Conservation (phyloP, 176 grass and related monocot genomes). For the Triticum turgidum region DNA sequence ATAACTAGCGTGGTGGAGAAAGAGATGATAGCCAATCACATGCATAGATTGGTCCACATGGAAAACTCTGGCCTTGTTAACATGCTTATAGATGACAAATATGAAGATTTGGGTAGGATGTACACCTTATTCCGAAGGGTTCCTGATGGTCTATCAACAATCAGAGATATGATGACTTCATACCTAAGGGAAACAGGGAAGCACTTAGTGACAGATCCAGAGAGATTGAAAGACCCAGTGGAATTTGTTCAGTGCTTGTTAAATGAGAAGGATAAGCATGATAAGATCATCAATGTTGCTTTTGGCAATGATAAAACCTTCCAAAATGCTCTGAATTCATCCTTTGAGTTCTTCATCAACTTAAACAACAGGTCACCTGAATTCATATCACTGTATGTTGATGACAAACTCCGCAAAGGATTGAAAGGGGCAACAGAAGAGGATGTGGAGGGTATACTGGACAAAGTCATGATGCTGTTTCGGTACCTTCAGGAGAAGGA, state of each 20-base stretch:
- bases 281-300: conserved; percentile 87
- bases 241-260: conserved; percentile 91
- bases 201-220: conserved; percentile 78
- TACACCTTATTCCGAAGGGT: conserved; percentile 89
- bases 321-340: conserved; percentile 93
- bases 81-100: conserved; percentile 89
- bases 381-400: conserved; percentile 93
- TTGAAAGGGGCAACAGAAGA: conserved; percentile 90
- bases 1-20: conserved; percentile 91
- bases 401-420: conserved; percentile 94
- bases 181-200: conserved; percentile 85
- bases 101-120: conserved; percentile 79
- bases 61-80: conserved; percentile 92
- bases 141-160: conserved; percentile 71
- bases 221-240: conserved; percentile 90
- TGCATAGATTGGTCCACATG: conserved; percentile 91
- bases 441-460: conserved; percentile 83
- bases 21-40: conserved; percentile 98
- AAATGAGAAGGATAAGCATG: conserved; percentile 93
- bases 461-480: conserved; percentile 99
- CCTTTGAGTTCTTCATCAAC: conserved; percentile 97
- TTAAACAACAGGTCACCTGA: conserved; percentile 93
- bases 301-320: conserved; percentile 97
- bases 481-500: conserved; percentile 98
- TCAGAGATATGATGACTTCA: conserved; percentile 86